A percentile compares a stretch with the other conserved stretches of the same genome.
Conservation (phyloP, 1,284 basidiomycete genomes). For the Earliella scabrosa region DNA sequence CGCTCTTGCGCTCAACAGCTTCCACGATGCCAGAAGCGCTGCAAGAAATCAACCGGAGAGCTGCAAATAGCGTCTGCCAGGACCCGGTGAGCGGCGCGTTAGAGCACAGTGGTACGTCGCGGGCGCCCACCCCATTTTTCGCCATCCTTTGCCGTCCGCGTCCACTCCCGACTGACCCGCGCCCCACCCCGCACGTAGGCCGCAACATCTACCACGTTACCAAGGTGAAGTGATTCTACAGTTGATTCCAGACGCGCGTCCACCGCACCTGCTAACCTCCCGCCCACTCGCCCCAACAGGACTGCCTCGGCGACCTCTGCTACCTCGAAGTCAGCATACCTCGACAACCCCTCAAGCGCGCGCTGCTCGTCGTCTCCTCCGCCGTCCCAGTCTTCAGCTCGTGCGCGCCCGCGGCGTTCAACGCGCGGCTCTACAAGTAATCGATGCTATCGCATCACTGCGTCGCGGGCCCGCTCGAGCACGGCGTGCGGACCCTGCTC, state of each 20-base stretch:
- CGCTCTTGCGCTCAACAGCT: conserved; percentile 51
- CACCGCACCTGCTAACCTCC: no score
- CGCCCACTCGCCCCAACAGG: no score
- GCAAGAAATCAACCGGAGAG: conserved; percentile 57
- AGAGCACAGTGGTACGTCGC: conserved; percentile 56
- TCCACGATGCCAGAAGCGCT: conserved; percentile 57
- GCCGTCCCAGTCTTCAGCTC: conserved; percentile 55
- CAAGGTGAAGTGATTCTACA: no score
- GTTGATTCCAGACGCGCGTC: no score
- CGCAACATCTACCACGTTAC: conserved; percentile 76
- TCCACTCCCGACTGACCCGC: no score
- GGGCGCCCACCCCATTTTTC: background rate
- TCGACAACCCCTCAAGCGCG: conserved; percentile 60
- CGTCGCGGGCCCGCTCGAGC: conserved; percentile 73
- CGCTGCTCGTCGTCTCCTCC: conserved; percentile 66
- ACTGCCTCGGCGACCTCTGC: conserved; percentile 58
- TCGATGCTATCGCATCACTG: conserved; percentile 63
- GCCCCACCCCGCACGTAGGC: conserved; percentile 44
- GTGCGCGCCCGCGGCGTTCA: conserved; percentile 57
- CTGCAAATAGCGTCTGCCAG: conserved; percentile 68
- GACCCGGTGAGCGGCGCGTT: conserved; percentile 54
- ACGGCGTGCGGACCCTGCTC: conserved; percentile 72
- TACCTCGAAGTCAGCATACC: conserved; percentile 57
- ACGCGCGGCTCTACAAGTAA: conserved; percentile 62
- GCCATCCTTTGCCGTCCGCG: background rate